Conservation (phyloP, 2,329 filamentous ascomycete genomes). For the Ploettnerulaceae sp. region DNA sequence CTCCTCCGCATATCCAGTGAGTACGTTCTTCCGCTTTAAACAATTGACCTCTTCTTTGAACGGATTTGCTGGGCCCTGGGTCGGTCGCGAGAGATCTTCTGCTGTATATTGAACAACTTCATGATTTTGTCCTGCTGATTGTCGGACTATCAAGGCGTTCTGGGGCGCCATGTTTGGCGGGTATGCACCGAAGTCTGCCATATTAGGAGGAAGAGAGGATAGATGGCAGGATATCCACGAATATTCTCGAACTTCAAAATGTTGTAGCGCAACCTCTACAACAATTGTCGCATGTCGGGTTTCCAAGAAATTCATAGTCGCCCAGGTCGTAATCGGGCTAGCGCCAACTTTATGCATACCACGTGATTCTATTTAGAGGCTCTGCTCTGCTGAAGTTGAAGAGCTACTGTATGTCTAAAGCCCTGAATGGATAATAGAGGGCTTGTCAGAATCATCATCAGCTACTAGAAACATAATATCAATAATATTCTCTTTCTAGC, state of each 20-base stretch:
- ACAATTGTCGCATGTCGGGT: neutral
- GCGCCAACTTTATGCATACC: neutral
- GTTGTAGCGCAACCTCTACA: neutral
- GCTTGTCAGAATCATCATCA: slow-evolving; percentile 7
- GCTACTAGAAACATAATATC: neutral
- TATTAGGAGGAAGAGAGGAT: too few species aligned
- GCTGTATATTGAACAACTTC: slow-evolving; percentile 63
- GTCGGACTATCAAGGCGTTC: slow-evolving; percentile 57
- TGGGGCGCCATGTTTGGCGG: slow-evolving; percentile 62
- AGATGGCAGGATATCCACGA: too few species aligned
- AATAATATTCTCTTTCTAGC: slow-evolving; percentile 23
- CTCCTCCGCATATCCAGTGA: slow-evolving; percentile 84
- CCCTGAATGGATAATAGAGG: neutral
- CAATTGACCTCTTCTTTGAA: slow-evolving; percentile 59
- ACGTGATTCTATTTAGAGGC: neutral
- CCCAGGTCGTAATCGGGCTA: too few species aligned
- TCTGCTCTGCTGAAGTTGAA: neutral
- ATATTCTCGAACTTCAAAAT: too few species aligned
- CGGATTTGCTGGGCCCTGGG: slow-evolving; percentile 67
- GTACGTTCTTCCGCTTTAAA: slow-evolving; percentile 72
- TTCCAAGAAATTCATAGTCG: neutral
- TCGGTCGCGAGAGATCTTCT: slow-evolving; percentile 62
- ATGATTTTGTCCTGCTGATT: slow-evolving; percentile 51
- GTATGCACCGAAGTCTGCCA: slow-evolving; percentile 59
- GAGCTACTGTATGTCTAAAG: neutral